A percentile compares a stretch with the other conserved stretches of the same genome.
Conservation (phyloP, 2,329 filamentous ascomycete genomes). For the Phoma sp. region DNA sequence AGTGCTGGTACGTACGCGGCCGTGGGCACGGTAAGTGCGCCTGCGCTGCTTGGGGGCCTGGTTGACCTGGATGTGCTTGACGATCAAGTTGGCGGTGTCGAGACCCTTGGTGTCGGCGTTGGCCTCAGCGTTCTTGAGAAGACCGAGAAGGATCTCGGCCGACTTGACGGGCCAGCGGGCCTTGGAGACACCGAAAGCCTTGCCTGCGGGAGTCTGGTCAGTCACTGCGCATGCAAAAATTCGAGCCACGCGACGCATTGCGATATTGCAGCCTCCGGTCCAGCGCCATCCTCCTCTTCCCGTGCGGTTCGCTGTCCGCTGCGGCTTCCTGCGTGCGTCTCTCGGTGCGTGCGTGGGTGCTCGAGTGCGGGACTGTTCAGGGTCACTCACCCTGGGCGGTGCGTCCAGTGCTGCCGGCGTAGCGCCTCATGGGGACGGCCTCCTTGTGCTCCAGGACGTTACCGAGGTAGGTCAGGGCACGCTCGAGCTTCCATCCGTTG, state of each 20-base stretch:
- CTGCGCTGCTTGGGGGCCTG: conserved; percentile 99
- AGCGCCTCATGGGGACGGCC: conserved; percentile 97
- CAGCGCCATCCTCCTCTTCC: conserved; percentile 8
- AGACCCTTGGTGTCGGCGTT: conserved; percentile 57
- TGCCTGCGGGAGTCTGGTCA: conserved; percentile 67
- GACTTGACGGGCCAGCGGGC: conserved; percentile 99
- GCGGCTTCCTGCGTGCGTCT: background rate
- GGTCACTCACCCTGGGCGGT: conserved; percentile 89
- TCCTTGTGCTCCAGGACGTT: conserved; percentile 98
- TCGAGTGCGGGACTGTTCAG: background rate
- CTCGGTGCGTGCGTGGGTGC: background rate
- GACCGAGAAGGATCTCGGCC: conserved; percentile 94
- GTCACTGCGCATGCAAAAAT: conserved; percentile 15
- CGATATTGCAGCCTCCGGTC: background rate
- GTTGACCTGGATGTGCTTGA: conserved; percentile 99
- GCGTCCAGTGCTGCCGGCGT: conserved; percentile 93
- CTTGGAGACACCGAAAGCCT: conserved; percentile 97
- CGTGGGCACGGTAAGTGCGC: conserved; percentile 99
- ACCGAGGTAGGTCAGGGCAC: conserved; percentile 95
- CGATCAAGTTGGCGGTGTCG: conserved; percentile 91
- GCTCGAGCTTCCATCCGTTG: conserved; percentile 98
- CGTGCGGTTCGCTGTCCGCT: background rate
- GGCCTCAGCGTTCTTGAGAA: conserved; percentile 66
- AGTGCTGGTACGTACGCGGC: conserved; percentile 77
- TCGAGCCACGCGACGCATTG: conserved; percentile 1